Evolutionary conservation across 2,329 filamentous ascomycete genomes (phyloP).

Genomic region (Apiospora rasikravindrae): DNA sequence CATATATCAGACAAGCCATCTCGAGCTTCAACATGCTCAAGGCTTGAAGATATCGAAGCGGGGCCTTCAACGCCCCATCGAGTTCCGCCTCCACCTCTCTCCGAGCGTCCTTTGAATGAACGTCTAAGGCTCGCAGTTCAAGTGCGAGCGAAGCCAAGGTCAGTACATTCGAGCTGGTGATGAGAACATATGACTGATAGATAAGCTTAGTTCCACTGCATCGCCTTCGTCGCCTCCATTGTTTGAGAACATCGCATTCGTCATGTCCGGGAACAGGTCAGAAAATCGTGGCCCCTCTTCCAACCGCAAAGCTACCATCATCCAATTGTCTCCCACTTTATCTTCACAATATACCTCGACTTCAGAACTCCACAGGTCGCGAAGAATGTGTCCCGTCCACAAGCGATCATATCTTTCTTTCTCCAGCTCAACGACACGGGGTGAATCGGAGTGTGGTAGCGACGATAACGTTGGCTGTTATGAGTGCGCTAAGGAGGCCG

Average conservation of each 20-base stretch:
- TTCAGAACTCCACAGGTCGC: conserved; percentile 6
- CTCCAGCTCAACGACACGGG: not conserved
- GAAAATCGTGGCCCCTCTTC: conserved; percentile 25
- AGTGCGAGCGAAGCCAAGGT: not conserved
- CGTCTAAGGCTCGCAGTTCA: not conserved
- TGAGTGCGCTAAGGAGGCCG: conserved; percentile 18
- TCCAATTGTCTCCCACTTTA: conserved; percentile 30
- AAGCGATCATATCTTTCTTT: conserved; percentile 21
- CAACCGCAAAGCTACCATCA: conserved; percentile 35
- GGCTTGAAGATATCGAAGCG: not conserved
- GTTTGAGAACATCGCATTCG: conserved; percentile 36
- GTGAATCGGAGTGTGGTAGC: not conserved
- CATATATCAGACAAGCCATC: not conserved
- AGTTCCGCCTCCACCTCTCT: not conserved
- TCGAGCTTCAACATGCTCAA: not conserved
- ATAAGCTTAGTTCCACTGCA: not conserved
- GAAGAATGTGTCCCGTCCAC: conserved; percentile 6
- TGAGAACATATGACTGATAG: not conserved
- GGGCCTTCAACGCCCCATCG: not conserved
- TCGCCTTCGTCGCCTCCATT: conserved; percentile 18
- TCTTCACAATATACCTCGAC: conserved; percentile 12
- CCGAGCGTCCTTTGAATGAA: conserved; percentile 1
- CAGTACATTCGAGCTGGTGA: not conserved
- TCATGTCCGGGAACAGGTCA: conserved; percentile 24
- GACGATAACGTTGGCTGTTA: conserved; percentile 8